These are phyloP conservation scores for Theileria annulata DNA, from an alignment of 169 alveolate genomes.

Conservation along the genomic window DNA sequence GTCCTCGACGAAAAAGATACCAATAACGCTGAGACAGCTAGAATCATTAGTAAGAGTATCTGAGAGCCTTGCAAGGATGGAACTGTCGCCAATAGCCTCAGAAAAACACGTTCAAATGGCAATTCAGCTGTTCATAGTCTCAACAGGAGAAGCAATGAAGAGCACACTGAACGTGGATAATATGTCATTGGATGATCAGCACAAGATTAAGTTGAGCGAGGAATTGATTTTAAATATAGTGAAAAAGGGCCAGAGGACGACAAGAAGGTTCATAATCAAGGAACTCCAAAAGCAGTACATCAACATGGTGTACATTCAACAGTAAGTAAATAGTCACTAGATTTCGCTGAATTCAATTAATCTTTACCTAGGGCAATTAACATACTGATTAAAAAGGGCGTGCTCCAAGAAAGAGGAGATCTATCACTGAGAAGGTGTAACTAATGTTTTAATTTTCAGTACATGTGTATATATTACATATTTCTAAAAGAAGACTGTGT, in stretches of 20 bases:
- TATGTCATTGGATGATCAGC: slow-evolving; percentile 81
- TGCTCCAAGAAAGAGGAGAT: slow-evolving; percentile 84
- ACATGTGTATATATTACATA: background rate
- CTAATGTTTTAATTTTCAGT: background rate
- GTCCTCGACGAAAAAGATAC: slow-evolving; percentile 84
- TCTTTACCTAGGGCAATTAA: slow-evolving; percentile 74
- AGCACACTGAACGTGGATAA: slow-evolving; percentile 78
- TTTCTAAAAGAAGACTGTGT: background rate
- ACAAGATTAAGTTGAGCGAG: slow-evolving; percentile 82
- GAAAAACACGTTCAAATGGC: slow-evolving; percentile 89
- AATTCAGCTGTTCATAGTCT: slow-evolving; percentile 83
- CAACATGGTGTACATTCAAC: slow-evolving; percentile 69
- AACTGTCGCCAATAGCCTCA: slow-evolving; percentile 82
- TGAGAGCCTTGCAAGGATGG: slow-evolving; percentile 91
- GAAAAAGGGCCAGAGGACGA: slow-evolving; percentile 80
- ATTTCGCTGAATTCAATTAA: background rate
- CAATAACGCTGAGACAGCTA: slow-evolving; percentile 98
- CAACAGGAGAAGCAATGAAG: slow-evolving; percentile 88
- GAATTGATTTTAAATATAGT: slow-evolving; percentile 79
- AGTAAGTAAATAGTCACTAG: slow-evolving; percentile 45
- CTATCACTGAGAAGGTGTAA: slow-evolving; percentile 75
- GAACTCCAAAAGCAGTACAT: slow-evolving; percentile 79
- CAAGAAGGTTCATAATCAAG: slow-evolving; percentile 74
- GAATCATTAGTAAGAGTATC: slow-evolving; percentile 97
- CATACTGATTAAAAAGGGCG: slow-evolving; percentile 77